Evolutionary conservation across 108 stramenopile species (phyloP).

Genomic region (Chaetoceros muelleri): DNA sequence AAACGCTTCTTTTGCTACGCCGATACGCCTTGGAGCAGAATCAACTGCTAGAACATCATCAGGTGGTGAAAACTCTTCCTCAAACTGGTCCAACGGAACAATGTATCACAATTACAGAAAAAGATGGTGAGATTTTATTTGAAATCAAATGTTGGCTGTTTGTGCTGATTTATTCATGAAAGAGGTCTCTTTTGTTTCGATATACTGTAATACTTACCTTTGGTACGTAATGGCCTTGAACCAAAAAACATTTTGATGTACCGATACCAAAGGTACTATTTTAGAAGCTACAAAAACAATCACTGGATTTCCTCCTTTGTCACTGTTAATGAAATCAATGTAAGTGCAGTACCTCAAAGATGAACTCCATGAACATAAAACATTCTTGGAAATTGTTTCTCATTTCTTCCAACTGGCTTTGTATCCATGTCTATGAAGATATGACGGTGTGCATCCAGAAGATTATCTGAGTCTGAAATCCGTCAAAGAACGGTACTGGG

Average conservation of each 20-base stretch:
- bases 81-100: constrained; percentile 54
- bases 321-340: constrained; percentile 72
- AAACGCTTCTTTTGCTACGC: background rate
- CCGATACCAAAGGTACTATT: constrained; percentile 48
- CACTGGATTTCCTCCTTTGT: constrained; percentile 66
- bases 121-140: constrained; percentile 2
- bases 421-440: constrained; percentile 18
- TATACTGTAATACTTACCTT: background rate
- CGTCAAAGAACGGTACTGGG: constrained; percentile 78
- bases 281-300: constrained; percentile 69
- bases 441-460: constrained; percentile 64
- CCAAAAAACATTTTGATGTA: too few species aligned
- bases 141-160: background rate
- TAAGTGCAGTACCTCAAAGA: constrained; percentile 21
- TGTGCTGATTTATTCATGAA: background rate
- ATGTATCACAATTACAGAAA: constrained; percentile 75
- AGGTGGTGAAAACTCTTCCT: background rate
- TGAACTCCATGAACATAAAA: background rate
- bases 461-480: constrained; percentile 65
- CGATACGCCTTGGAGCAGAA: background rate
- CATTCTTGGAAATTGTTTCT: background rate
- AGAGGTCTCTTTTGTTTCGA: background rate
- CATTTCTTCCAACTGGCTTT: background rate
- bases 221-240: too few species aligned
- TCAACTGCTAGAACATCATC: background rate